These are phyloP conservation scores for Actinomortierella wolfii DNA, from an alignment of 371 early-diverging fungal genomes.

Conservation along the genomic window DNA sequence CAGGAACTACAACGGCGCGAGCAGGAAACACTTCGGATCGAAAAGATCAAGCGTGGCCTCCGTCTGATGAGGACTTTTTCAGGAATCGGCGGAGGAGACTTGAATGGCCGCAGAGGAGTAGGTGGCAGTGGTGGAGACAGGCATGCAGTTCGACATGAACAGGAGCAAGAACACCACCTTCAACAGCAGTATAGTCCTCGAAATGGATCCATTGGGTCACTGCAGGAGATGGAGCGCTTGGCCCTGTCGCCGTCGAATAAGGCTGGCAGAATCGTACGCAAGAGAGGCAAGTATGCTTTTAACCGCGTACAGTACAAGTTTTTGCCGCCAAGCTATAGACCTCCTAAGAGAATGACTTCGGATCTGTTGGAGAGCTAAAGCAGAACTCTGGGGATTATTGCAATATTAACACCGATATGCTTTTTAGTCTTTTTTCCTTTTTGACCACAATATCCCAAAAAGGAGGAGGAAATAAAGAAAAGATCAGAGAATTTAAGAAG, in stretches of 20 bases:
- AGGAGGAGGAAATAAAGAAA: no score
- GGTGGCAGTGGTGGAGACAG: not conserved
- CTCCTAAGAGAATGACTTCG: conserved; percentile 28
- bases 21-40: not conserved
- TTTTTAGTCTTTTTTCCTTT: no score
- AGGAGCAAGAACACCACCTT: not conserved
- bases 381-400: no score
- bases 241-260: not conserved
- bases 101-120: no score
- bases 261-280: not conserved
- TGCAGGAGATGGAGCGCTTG: not conserved
- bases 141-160: not conserved
- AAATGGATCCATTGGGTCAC: not conserved
- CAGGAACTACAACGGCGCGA: conserved; percentile 14
- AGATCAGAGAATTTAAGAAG: no score
- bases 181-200: not conserved
- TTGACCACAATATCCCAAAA: no score
- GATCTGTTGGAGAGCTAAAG: conserved; percentile 14
- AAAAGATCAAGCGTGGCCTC: not conserved
- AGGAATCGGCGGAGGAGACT: conserved; percentile 14
- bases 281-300: conserved; percentile 40
- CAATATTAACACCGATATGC: no score
- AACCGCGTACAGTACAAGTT: conserved; percentile 39
- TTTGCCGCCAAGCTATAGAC: conserved; percentile 28
- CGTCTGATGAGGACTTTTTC: conserved; percentile 8